Base-by-base conservation (phyloP, 495 filamentous ascomycete species). In the Trichoderma virens region DNA sequence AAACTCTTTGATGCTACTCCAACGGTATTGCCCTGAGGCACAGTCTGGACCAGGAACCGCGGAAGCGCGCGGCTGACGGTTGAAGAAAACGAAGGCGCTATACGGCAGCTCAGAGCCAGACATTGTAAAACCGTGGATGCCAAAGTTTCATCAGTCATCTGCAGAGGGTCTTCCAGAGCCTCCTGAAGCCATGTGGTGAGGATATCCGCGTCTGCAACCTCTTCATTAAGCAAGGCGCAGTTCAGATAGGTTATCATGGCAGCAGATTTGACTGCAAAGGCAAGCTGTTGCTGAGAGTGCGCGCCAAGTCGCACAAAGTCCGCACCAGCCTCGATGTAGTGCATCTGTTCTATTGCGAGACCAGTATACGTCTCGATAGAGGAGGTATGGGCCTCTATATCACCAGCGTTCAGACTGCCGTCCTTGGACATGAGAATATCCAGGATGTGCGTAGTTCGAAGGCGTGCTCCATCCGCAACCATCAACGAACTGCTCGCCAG, bases 251-350 rank as follows among this genome's bases (percentile, higher is more conserved):
- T 89, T 27, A 88, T 83, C n/a, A 98, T 71, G 11, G 90, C 88
- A 64, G 86, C 83, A 0, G 88, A 87, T 74, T 97, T 98, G 41
- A 92, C 88, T 2, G 91, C 85, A 70, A 90, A 91, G 16, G 93
- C 91, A 59, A 98, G 82, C 35, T 80, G 85, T 76, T 97, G 94
- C 70, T 97, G 92, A 76, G 88, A 95, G 25, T 89, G 85, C 0
- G 91, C 92, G 47, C 89, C 86, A 27, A 96, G 83, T 65, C 89
- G 88, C 39, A 96, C 78, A 70, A 95, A 97, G 73, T 98, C 93
- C 2, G 91, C 86, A 43, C 88, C 89, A 54, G 91, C 90, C 69
- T 97, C 92, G n/a, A 98, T 79, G 51, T 91, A 82, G 65, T 85
- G 83, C 79, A 97, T 91, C 70, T 92, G 86, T 62, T 95, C 89